These are phyloP conservation scores for Pelargonium australe DNA, from an alignment of 441 rosid species.

Conservation along the genomic window DNA sequence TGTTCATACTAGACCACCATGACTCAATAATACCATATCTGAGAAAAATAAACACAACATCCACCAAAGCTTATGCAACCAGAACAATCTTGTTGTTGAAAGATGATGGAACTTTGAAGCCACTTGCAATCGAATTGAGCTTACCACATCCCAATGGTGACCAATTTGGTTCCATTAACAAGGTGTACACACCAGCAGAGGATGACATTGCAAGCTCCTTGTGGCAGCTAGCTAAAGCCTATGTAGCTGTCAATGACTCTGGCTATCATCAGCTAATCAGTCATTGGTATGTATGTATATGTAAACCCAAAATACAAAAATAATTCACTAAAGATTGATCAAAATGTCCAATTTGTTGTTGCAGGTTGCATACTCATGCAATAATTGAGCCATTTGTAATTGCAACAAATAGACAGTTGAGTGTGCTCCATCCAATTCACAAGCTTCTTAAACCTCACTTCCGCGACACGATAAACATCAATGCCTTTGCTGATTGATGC, in stretches of 20 bases:
- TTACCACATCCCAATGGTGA: slow-evolving; percentile 23
- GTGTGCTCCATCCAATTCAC: slow-evolving; percentile 61
- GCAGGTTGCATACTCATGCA: slow-evolving; percentile 69
- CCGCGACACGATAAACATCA: slow-evolving; percentile 60
- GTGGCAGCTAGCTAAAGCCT: slow-evolving; percentile 94
- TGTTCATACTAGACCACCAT: slow-evolving; percentile 76
- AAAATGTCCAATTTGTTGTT: slow-evolving; percentile 11
- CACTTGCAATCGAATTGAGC: slow-evolving; percentile 78
- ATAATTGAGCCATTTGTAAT: slow-evolving; percentile 64
- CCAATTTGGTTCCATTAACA: slow-evolving; percentile 48
- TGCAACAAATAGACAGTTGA: slow-evolving; percentile 56
- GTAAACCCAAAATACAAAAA: too few species aligned
- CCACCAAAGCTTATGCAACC: slow-evolving; percentile 65
- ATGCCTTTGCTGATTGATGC: slow-evolving; percentile 52
- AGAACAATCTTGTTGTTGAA: slow-evolving; percentile 66
- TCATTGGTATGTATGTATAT: slow-evolving; percentile 51
- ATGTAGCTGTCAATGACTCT: slow-evolving; percentile 67
- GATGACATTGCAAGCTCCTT: slow-evolving; percentile 48
- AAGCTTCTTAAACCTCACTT: slow-evolving; percentile 55
- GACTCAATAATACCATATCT: slow-evolving; percentile 73
- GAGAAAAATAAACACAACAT: slow-evolving; percentile 54
- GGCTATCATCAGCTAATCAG: slow-evolving; percentile 78
- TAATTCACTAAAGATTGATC: too few species aligned
- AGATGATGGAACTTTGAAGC: slow-evolving; percentile 67
- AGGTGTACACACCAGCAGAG: slow-evolving; percentile 61